Conservation (phyloP, 352 stramenopile genomes). For the Phytophthora hybrid region DNA sequence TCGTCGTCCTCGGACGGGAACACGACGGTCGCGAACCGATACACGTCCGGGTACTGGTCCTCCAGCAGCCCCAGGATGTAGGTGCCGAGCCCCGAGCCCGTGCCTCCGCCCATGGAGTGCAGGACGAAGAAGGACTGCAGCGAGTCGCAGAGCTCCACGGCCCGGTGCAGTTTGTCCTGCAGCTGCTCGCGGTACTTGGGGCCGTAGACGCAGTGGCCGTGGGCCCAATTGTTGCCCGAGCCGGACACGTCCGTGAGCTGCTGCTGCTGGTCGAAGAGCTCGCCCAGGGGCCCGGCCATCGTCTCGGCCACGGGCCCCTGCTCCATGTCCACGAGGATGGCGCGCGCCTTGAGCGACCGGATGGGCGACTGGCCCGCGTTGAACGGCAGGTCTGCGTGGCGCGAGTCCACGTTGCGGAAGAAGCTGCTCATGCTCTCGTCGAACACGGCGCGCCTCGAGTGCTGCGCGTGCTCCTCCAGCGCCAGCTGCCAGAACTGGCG, state of each 20-base stretch:
- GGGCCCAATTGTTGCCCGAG: constrained; percentile 94
- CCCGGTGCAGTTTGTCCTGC: constrained; percentile 70
- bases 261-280: constrained; percentile 91
- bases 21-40: constrained; percentile 84
- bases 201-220: constrained; percentile 91
- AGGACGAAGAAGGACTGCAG: constrained; percentile 94
- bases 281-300: constrained; percentile 76
- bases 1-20: constrained; percentile 92
- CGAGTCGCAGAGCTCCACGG: constrained; percentile 90
- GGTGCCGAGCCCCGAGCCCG: constrained; percentile 90
- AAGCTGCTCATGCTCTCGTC: constrained; percentile 94
- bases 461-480: constrained; percentile 90
- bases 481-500: constrained; percentile 92
- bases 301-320: constrained; percentile 90
- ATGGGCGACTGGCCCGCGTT: constrained; percentile 49
- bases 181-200: constrained; percentile 89
- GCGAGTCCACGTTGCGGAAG: constrained; percentile 91
- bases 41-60: constrained; percentile 89
- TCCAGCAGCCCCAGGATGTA: constrained; percentile 88
- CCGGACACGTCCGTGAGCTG: constrained; percentile 91
- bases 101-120: constrained; percentile 94
- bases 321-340: constrained; percentile 95
- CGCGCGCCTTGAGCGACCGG: constrained; percentile 76
- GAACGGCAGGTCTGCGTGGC: constrained; percentile 66
- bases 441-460: constrained; percentile 66